A percentile compares a stretch with the other conserved stretches of the same genome.
These are phyloP conservation scores for Apophysomyces ossiformis DNA, from an alignment of 371 early-diverging fungal species.

Conservation along the genomic window DNA sequence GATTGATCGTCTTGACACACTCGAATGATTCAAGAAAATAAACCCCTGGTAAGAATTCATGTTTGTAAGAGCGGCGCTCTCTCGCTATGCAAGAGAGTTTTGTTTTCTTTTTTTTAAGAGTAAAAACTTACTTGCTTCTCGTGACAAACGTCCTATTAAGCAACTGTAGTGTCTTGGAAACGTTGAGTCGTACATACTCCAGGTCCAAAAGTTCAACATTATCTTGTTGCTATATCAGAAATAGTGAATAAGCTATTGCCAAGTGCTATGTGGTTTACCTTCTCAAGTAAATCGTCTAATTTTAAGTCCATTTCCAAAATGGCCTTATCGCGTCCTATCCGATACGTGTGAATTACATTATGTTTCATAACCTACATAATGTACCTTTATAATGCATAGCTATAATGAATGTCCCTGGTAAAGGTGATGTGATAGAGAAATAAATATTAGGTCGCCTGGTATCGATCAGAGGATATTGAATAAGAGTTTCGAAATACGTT, in stretches of 20 bases:
- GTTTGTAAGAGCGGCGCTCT: slow-evolving; percentile 23
- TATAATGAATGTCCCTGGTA: slow-evolving; percentile 89
- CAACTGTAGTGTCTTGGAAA: slow-evolving; percentile 45
- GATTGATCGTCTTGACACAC: slow-evolving; percentile 17
- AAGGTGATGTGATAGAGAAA: slow-evolving; percentile 86
- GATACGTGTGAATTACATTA: background rate
- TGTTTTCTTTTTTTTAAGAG: slow-evolving; percentile 29
- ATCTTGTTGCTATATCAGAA: slow-evolving; percentile 81
- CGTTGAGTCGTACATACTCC: slow-evolving; percentile 90
- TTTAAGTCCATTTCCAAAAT: slow-evolving; percentile 96
- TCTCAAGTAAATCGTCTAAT: slow-evolving; percentile 92
- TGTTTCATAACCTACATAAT: background rate
- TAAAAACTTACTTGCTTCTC: slow-evolving; percentile 50
- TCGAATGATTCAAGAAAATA: slow-evolving; percentile 26
- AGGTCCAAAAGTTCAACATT: slow-evolving; percentile 87
- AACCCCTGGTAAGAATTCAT: slow-evolving; percentile 31
- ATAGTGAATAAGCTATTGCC: background rate
- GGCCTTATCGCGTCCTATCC: slow-evolving; percentile 82
- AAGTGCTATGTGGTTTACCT: slow-evolving; percentile 47
- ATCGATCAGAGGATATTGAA: background rate
- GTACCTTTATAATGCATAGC: slow-evolving; percentile 85
- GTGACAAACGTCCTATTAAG: slow-evolving; percentile 52
- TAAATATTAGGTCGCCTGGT: slow-evolving; percentile 83
- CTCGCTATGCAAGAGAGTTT: slow-evolving; percentile 35
- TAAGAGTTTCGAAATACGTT: slow-evolving; percentile 16